phyloP scores from a whole-genome alignment of 805 yeast genomes.

The Cyberlindnera japonica region DNA sequence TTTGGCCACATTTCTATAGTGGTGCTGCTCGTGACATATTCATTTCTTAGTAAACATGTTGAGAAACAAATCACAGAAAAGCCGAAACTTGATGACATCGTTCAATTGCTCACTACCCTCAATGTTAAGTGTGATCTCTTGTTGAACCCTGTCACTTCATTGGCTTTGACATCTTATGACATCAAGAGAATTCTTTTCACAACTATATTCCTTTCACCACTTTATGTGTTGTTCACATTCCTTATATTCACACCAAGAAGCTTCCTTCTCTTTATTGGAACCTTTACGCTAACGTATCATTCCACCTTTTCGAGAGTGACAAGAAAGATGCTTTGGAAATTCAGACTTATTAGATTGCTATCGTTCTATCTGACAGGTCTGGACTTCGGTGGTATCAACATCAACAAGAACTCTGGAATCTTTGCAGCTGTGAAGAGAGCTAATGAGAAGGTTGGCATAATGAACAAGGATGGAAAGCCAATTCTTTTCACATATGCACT shows the following conservation, averaged over 20 bases:
- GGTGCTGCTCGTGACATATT: conserved; percentile 54
- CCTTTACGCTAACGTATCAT: conserved; percentile 73
- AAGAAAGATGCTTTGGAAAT: conserved; percentile 81
- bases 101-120: conserved; percentile 69
- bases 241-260: conserved; percentile 70
- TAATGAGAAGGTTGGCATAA: conserved; percentile 32
- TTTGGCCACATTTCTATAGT: conserved; percentile 77
- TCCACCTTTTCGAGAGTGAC: conserved; percentile 82
- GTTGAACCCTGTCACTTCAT: conserved; percentile 71
- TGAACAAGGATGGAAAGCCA: conserved; percentile 38
- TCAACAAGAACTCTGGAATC: conserved; percentile 37
- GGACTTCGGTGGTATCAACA: conserved; percentile 56
- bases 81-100: conserved; percentile 85
- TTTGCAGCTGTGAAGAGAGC: conserved; percentile 41
- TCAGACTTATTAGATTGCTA: conserved; percentile 61
- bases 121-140: conserved; percentile 74
- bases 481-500: conserved; percentile 88
- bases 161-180: conserved; percentile 74
- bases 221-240: conserved; percentile 66
- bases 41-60: conserved; percentile 53
- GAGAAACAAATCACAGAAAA: conserved; percentile 55
- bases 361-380: conserved; percentile 85
- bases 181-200: conserved; percentile 78
- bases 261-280: conserved; percentile 55
- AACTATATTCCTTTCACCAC: conserved; percentile 80